These are phyloP conservation scores for Sabuloglossum arenarium DNA, from an alignment of 495 filamentous ascomycete genomes.

Conservation along the genomic window DNA sequence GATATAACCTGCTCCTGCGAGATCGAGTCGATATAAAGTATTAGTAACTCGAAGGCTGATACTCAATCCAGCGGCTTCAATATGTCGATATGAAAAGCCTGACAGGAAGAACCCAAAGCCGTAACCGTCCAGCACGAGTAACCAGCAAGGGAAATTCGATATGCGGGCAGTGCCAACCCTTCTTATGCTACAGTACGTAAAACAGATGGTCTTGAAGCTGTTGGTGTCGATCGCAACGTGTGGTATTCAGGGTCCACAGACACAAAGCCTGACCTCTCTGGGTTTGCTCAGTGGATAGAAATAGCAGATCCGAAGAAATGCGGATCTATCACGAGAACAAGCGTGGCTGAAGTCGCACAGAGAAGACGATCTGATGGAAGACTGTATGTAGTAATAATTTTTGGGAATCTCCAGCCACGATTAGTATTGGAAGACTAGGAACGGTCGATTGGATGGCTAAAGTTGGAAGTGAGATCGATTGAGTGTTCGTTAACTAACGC, in stretches of 20 bases:
- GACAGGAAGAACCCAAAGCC: neutral
- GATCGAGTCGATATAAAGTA: neutral
- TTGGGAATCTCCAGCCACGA: neutral
- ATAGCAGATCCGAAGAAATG: neutral
- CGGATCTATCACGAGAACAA: neutral
- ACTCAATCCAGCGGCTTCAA: neutral
- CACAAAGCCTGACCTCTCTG: neutral
- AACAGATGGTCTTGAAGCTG: neutral
- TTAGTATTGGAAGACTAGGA: neutral
- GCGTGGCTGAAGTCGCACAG: neutral
- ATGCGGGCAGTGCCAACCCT: neutral
- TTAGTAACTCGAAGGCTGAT: neutral
- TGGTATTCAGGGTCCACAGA: neutral
- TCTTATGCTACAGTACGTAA: neutral
- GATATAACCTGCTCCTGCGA: neutral
- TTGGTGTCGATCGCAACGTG: neutral
- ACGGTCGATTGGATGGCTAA: slow-evolving; percentile 1
- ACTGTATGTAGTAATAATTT: neutral
- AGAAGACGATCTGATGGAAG: neutral
- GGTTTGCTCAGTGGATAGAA: neutral
- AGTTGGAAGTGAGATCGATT: neutral
- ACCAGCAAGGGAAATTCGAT: neutral
- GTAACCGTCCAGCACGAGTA: neutral
- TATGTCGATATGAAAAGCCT: neutral
- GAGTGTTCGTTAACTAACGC: neutral